These are phyloP conservation scores for Ophiorrhiza pumila DNA, from an alignment of 257 asterid species.

Conservation along the genomic window DNA sequence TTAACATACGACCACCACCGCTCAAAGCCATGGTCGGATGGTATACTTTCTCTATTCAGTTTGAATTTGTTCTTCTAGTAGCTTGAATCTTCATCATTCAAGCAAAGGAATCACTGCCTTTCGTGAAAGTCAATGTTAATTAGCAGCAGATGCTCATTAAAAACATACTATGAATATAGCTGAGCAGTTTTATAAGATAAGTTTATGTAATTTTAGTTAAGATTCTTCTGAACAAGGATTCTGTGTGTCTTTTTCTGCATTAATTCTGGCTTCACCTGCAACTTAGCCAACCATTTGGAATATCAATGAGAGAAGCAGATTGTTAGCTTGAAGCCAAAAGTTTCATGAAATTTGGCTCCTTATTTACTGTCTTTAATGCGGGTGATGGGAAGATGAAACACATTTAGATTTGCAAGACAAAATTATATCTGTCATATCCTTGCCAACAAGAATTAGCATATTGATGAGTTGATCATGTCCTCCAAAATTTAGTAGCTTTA, in stretches of 20 bases:
- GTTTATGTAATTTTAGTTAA: background rate
- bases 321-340: background rate
- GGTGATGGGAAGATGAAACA: background rate
- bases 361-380: background rate
- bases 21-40: too few relatives aligned
- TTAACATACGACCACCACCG: too few relatives aligned
- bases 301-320: background rate
- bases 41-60: too few relatives aligned
- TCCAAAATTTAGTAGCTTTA: too few relatives aligned
- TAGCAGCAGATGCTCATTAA: background rate
- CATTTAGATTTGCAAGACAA: too few relatives aligned
- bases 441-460: background rate
- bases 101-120: too few relatives aligned
- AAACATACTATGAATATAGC: too few relatives aligned
- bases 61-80: too few relatives aligned
- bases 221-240: background rate
- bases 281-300: constrained; percentile 2
- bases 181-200: background rate
- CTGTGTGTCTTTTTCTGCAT: background rate
- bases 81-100: too few relatives aligned
- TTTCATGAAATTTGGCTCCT: background rate
- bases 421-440: too few relatives aligned
- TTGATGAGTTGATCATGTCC: too few relatives aligned
- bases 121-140: too few relatives aligned
- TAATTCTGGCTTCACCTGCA: background rate